Conservation (phyloP, 2,329 filamentous ascomycete genomes). For the Nothopassalora personata region DNA sequence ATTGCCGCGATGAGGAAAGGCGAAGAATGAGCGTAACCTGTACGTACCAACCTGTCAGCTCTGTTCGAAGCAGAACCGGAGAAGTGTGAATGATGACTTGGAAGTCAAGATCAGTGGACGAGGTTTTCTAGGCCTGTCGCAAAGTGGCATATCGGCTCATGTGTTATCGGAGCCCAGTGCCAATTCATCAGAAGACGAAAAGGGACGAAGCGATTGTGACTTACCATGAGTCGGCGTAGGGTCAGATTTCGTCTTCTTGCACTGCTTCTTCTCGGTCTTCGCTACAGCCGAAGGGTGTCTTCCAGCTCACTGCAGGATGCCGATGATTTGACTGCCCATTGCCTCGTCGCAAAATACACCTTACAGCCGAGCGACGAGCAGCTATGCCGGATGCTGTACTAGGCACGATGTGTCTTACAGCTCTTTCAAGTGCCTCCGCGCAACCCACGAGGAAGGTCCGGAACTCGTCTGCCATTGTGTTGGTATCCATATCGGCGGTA, state of each 20-base stretch:
- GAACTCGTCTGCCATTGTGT: conserved; percentile 15
- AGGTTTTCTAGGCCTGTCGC: conserved; percentile 43
- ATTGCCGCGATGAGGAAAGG: not conserved
- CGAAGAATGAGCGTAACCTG: not conserved
- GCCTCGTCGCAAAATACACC: conserved; percentile 1
- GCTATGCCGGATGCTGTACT: conserved; percentile 16
- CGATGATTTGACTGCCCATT: conserved; percentile 13
- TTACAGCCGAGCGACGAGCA: conserved; percentile 6
- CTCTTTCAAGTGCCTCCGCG: not conserved
- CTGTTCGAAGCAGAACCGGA: conserved; percentile 1
- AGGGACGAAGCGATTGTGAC: not conserved
- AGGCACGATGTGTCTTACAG: conserved; percentile 6
- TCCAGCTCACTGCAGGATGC: conserved; percentile 9
- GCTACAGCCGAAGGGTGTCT: conserved; percentile 4
- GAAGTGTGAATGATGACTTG: not conserved
- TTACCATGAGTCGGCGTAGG: conserved; percentile 10
- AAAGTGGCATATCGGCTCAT: conserved; percentile 35
- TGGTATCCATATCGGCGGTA: conserved; percentile 20
- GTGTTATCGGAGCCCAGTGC: conserved; percentile 37
- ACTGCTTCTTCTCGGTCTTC: conserved; percentile 19
- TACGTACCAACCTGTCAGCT: not conserved
- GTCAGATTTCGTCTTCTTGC: conserved; percentile 16
- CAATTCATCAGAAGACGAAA: conserved; percentile 30
- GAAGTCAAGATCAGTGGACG: conserved; percentile 35
- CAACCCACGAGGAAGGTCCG: conserved; percentile 15